Evolutionary conservation across 2,329 filamentous ascomycete species (phyloP).

Genomic region (Paraphoma sp.): DNA sequence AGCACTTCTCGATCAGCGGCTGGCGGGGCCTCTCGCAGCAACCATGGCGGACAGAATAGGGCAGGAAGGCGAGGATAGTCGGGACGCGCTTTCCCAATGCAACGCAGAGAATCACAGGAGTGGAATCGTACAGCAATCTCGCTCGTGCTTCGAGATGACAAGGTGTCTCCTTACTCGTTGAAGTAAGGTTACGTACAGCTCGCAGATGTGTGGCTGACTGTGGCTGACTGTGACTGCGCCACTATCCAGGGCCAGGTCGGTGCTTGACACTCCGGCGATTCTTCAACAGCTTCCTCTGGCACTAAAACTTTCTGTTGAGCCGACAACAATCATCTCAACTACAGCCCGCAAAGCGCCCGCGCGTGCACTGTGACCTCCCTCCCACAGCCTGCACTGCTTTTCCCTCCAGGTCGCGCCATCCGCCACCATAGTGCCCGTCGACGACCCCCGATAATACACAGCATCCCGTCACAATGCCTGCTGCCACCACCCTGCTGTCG

Average conservation of each 20-base stretch:
- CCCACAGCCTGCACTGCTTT: constrained; percentile 25
- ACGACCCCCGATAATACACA: constrained; percentile 20
- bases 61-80: constrained; percentile 8
- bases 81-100: constrained; percentile 9
- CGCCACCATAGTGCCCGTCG: constrained; percentile 15
- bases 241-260: constrained; percentile 9
- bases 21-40: constrained; percentile 24
- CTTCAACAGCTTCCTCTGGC: constrained; percentile 25
- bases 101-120: neutral
- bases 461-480: constrained; percentile 61
- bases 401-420: constrained; percentile 15
- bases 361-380: constrained; percentile 23
- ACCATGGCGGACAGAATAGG: constrained; percentile 33
- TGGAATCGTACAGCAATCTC: neutral
- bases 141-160: constrained; percentile 20
- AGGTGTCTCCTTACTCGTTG: constrained; percentile 34
- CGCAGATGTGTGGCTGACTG: constrained; percentile 1
- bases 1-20: constrained; percentile 23
- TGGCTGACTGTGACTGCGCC: constrained; percentile 1
- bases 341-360: constrained; percentile 15
- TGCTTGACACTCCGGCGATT: constrained; percentile 14
- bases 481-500: constrained; percentile 53
- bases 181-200: constrained; percentile 22
- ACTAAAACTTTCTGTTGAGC: constrained; percentile 43
- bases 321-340: constrained; percentile 26